phyloP scores from a whole-genome alignment of 768 basidiomycete species.

The Coprinopsis strossmayeri region DNA sequence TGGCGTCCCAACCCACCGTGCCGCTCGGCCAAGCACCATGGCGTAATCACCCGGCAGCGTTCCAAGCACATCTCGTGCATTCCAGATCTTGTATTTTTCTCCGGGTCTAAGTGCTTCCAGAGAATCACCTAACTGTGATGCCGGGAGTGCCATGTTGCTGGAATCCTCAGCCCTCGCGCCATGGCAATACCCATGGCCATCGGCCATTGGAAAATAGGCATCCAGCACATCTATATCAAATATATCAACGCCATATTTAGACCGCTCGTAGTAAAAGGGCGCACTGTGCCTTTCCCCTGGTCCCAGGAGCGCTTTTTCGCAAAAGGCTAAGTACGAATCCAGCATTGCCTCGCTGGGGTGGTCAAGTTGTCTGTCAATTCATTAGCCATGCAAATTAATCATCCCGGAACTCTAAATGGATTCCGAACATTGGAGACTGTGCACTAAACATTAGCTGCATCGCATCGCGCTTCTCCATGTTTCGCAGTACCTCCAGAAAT shows the following conservation, averaged over 20 bases:
- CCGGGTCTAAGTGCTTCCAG: constrained; percentile 39
- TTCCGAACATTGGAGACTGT: constrained; percentile 34
- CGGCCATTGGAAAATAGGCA: neutral
- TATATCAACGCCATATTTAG: constrained; percentile 3
- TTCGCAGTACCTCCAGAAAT: constrained; percentile 37
- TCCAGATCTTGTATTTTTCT: constrained; percentile 56
- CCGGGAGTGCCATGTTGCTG: constrained; percentile 8
- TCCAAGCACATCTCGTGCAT: constrained; percentile 62
- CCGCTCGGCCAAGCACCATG: constrained; percentile 44
- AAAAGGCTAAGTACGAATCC: constrained; percentile 64
- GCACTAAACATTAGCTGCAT: constrained; percentile 35
- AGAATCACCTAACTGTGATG: constrained; percentile 10
- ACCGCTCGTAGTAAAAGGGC: constrained; percentile 8
- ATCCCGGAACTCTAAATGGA: constrained; percentile 2
- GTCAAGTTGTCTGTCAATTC: constrained; percentile 41
- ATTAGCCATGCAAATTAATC: neutral
- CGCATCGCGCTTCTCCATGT: constrained; percentile 26
- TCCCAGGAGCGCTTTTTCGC: constrained; percentile 45
- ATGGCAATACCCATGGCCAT: neutral
- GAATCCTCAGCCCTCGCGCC: constrained; percentile 4
- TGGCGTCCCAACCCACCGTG: constrained; percentile 48
- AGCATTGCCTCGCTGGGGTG: constrained; percentile 45
- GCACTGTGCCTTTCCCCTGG: constrained; percentile 20
- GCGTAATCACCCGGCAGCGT: constrained; percentile 44
- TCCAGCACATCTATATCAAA: constrained; percentile 6